These are phyloP conservation scores for Hansenula sp. DNA, from an alignment of 1,139 yeast species.

Conservation along the genomic window DNA sequence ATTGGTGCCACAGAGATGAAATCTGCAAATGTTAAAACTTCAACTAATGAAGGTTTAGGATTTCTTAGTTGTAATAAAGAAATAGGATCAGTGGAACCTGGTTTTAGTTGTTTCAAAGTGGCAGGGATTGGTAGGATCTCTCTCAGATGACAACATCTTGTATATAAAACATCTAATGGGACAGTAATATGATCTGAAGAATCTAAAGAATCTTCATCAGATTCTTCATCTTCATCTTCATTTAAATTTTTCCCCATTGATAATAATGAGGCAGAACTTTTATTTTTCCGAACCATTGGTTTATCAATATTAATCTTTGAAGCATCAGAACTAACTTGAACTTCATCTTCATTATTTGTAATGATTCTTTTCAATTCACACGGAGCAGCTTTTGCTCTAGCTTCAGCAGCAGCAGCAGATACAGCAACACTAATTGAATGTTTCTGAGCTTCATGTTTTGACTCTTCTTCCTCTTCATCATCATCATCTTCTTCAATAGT, in stretches of 20 bases:
- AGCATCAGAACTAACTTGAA: conserved; percentile 40
- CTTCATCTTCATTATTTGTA: conserved; percentile 37
- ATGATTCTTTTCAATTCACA: conserved; percentile 23
- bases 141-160: conserved; percentile 72
- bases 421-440: conserved; percentile 28
- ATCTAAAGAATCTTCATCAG: conserved; percentile 2
- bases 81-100: conserved; percentile 65
- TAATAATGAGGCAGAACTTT: conserved; percentile 22
- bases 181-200: conserved; percentile 27
- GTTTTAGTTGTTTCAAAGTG: conserved; percentile 67
- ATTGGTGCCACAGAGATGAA: conserved; percentile 73
- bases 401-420: conserved; percentile 32
- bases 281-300: conserved; percentile 41
- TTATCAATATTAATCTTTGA: conserved; percentile 42
- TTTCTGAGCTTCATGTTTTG: conserved; percentile 16
- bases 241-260: conserved; percentile 16
- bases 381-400: conserved; percentile 30
- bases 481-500: conserved; percentile 9
- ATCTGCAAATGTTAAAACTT: conserved; percentile 71
- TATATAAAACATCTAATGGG: conserved; percentile 62
- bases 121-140: conserved; percentile 78
- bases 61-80: conserved; percentile 62
- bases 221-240: conserved; percentile 23
- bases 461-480: conserved; percentile 6
- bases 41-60: conserved; percentile 72